These are phyloP conservation scores for Zymoseptoria tritici DNA, from an alignment of 2,329 filamentous ascomycete genomes.

Conservation along the genomic window DNA sequence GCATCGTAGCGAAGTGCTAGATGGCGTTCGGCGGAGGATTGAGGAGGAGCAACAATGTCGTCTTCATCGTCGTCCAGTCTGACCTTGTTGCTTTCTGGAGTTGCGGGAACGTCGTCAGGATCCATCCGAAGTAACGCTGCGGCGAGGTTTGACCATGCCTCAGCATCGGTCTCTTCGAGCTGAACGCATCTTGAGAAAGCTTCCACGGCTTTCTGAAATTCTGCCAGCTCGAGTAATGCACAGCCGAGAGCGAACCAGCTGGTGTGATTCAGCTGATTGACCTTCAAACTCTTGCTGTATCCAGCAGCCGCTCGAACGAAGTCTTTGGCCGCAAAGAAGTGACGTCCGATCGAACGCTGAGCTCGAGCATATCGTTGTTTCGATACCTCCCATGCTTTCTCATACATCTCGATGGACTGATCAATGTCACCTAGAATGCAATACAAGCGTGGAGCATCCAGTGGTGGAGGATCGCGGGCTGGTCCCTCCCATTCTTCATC, in stretches of 20 bases:
- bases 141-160: conserved; percentile 92
- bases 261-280: conserved; percentile 73
- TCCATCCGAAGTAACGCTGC: conserved; percentile 57
- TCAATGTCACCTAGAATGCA: conserved; percentile 92
- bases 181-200: conserved; percentile 78
- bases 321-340: conserved; percentile 61
- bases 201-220: conserved; percentile 71
- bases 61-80: conserved; percentile 32
- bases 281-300: conserved; percentile 67
- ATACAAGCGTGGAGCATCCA: conserved; percentile 79
- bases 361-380: conserved; percentile 74
- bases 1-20: conserved; percentile 63
- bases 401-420: conserved; percentile 64
- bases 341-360: conserved; percentile 76
- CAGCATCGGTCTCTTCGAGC: conserved; percentile 78
- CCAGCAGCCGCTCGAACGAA: conserved; percentile 65
- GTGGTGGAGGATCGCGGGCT: conserved; percentile 61
- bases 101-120: conserved; percentile 14
- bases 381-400: conserved; percentile 82
- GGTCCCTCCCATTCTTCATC: conserved; percentile 55
- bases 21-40: conserved; percentile 37
- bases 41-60: conserved; percentile 16
- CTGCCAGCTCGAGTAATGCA: conserved; percentile 68
- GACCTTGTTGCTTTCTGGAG: background rate
- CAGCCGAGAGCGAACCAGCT: conserved; percentile 90